phyloP scores from a whole-genome alignment of 768 basidiomycete genomes.

The Tylopilus plumbeoviolaceoides region DNA sequence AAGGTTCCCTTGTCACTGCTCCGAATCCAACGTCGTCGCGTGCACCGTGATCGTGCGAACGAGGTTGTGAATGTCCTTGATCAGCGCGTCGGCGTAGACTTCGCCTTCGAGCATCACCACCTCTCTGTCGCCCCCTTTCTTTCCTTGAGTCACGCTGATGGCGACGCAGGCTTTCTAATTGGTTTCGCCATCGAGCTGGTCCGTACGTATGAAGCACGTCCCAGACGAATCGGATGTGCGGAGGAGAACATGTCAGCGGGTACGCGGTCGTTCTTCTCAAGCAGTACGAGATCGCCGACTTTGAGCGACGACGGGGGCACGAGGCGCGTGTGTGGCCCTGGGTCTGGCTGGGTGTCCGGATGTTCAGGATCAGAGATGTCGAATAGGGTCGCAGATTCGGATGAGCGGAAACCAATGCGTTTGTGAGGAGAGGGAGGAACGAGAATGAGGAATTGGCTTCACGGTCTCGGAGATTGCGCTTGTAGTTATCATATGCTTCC shows the following conservation, averaged over 20 bases:
- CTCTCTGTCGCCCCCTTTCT: constrained; percentile 39
- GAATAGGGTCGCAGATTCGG: constrained; percentile 18
- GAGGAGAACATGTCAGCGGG: constrained; percentile 90
- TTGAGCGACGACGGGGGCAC: constrained; percentile 85
- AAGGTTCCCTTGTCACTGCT: constrained; percentile 34
- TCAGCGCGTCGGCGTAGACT: constrained; percentile 91
- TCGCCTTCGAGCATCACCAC: constrained; percentile 73
- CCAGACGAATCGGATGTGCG: constrained; percentile 86
- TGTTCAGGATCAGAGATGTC: constrained; percentile 19
- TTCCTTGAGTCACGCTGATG: constrained; percentile 35
- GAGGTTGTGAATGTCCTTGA: constrained; percentile 95
- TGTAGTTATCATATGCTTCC: constrained; percentile 98
- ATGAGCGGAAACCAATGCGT: constrained; percentile 11
- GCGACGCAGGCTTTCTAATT: constrained; percentile 98
- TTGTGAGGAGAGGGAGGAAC: constrained; percentile 45
- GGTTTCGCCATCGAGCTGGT: constrained; percentile 97
- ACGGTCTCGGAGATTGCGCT: constrained; percentile 76
- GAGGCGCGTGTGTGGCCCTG: constrained; percentile 58
- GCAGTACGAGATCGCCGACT: constrained; percentile 84
- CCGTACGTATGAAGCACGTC: constrained; percentile 95
- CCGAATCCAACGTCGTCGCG: constrained; percentile 36
- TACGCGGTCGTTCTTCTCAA: constrained; percentile 97
- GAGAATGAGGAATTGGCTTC: constrained; percentile 95
- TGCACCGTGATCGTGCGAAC: constrained; percentile 87
- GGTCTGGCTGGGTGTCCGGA: constrained; percentile 25